Evolutionary conservation across 139 green algal species (phyloP).

Genomic region (Spirogloea muscicola): DNA sequence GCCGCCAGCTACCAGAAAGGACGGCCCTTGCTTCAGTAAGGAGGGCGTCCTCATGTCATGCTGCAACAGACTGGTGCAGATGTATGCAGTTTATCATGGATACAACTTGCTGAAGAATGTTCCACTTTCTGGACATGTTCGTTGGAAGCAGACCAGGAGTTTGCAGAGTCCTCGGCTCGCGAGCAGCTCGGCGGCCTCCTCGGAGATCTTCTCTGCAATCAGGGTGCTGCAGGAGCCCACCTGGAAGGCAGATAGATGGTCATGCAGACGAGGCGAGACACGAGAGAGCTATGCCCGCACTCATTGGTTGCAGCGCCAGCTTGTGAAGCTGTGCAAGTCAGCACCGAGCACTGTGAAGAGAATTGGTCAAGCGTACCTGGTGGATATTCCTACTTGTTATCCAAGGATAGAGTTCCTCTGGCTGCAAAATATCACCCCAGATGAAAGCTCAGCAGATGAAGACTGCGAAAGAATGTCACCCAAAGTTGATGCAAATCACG

Average conservation of each 20-base stretch:
- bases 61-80: no score
- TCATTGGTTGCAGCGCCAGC: background rate
- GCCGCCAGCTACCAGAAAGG: constrained; percentile 14
- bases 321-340: background rate
- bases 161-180: constrained; percentile 1
- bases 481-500: no score
- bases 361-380: background rate
- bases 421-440: background rate
- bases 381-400: constrained; percentile 17
- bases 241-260: background rate
- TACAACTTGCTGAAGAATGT: no score
- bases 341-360: background rate
- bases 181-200: constrained; percentile 5
- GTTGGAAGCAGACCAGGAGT: constrained; percentile 8
- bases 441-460: background rate
- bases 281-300: background rate
- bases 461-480: background rate
- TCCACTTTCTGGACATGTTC: no score
- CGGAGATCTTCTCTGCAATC: constrained; percentile 26
- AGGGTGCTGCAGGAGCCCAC: constrained; percentile 29
- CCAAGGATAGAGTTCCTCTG: constrained; percentile 1
- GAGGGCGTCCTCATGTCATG: no score
- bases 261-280: background rate
- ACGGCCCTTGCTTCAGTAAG: no score
- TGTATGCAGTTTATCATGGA: no score